A percentile compares a stretch with the other conserved stretches of the same genome.
Evolutionary conservation across 1,139 yeast genomes (phyloP).

Genomic region (Scheffersomyces titani): DNA sequence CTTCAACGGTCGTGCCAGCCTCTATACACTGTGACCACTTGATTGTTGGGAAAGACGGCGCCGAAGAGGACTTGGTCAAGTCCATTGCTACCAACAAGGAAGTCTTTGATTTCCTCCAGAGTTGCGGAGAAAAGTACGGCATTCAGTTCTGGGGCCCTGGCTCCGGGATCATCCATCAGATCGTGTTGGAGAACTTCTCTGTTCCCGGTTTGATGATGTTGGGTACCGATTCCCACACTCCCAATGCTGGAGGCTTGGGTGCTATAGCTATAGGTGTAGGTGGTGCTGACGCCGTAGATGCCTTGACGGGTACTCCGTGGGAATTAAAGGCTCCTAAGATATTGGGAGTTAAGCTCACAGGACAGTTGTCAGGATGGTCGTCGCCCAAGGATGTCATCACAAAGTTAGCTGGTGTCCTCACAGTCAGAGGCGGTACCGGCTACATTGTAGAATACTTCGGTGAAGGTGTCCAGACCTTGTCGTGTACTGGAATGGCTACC

Average conservation of each 20-base stretch:
- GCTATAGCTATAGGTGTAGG: constrained; percentile 98
- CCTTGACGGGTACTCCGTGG: constrained; percentile 97
- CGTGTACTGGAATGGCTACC: constrained; percentile 99
- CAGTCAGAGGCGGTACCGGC: constrained; percentile 98
- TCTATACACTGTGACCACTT: constrained; percentile 97
- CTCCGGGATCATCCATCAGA: constrained; percentile 97
- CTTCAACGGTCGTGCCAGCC: constrained; percentile 85
- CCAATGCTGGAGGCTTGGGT: constrained; percentile 97
- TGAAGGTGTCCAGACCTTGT: constrained; percentile 80
- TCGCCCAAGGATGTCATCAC: constrained; percentile 96
- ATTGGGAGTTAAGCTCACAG: constrained; percentile 88
- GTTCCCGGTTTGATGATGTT: constrained; percentile 96
- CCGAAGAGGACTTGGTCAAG: constrained; percentile 67
- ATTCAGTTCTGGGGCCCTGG: constrained; percentile 99
- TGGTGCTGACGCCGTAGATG: constrained; percentile 99
- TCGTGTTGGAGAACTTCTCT: constrained; percentile 90
- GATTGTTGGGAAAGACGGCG: constrained; percentile 95
- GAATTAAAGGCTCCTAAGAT: constrained; percentile 95
- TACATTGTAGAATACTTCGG: constrained; percentile 94
- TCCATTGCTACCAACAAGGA: constrained; percentile 87
- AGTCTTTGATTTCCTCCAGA: constrained; percentile 88
- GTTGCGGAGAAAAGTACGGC: constrained; percentile 91
- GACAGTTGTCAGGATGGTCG: constrained; percentile 85
- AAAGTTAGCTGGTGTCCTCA: constrained; percentile 81
- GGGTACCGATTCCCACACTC: constrained; percentile 97